Evolutionary conservation across 2,329 filamentous ascomycete genomes (phyloP).

Genomic region (Arthroderma sp.): DNA sequence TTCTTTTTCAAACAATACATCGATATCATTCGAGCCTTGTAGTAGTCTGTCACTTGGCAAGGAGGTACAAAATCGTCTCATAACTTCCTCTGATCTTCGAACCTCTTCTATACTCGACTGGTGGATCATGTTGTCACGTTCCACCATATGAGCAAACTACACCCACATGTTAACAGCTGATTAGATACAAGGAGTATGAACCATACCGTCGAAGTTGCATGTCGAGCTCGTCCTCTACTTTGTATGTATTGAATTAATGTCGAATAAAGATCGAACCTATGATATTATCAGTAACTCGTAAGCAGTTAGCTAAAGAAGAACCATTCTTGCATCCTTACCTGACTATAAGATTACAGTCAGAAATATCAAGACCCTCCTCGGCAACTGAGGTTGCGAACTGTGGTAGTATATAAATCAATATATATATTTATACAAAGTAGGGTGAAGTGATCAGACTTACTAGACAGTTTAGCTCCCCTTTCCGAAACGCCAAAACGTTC

Average conservation of each 20-base stretch:
- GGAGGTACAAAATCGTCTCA: slow-evolving; percentile 63
- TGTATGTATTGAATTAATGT: slow-evolving; percentile 95
- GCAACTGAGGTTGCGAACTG: slow-evolving; percentile 51
- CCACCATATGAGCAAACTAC: slow-evolving; percentile 68
- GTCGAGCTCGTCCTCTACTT: slow-evolving; percentile 74
- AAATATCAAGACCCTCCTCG: slow-evolving; percentile 54
- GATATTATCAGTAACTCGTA: slow-evolving; percentile 24
- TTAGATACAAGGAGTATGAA: neutral
- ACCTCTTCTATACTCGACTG: slow-evolving; percentile 46
- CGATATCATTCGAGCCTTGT: slow-evolving; percentile 45
- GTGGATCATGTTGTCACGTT: slow-evolving; percentile 52
- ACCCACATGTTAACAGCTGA: slow-evolving; percentile 4
- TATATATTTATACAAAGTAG: neutral
- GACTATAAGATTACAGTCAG: slow-evolving; percentile 52
- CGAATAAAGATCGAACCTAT: slow-evolving; percentile 68
- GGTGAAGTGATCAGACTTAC: slow-evolving; percentile 12
- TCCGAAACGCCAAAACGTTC: slow-evolving; percentile 52
- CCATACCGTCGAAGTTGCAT: slow-evolving; percentile 50
- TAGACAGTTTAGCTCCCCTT: slow-evolving; percentile 46
- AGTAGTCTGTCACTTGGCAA: slow-evolving; percentile 65
- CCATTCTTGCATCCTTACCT: slow-evolving; percentile 19
- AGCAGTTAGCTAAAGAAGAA: neutral
- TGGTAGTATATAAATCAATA: slow-evolving; percentile 4
- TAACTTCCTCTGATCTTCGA: slow-evolving; percentile 36
- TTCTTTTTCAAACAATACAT: slow-evolving; percentile 43